These are phyloP conservation scores for Theileria parva DNA, from an alignment of 169 alveolate species.

Conservation along the genomic window DNA sequence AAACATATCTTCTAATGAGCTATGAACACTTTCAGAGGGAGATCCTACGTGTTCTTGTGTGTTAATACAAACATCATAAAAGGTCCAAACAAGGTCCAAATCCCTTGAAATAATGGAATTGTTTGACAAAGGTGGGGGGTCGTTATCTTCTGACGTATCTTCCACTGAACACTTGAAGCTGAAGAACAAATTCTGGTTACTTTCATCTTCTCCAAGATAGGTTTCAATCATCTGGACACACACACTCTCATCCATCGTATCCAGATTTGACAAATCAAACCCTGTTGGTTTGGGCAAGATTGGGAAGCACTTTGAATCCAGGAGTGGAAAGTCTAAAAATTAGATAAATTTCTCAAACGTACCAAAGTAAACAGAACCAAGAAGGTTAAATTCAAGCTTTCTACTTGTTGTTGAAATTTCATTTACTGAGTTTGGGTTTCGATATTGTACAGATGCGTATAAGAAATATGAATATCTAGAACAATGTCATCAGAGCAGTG, in stretches of 20 bases:
- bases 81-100: conserved; percentile 49
- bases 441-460: conserved; percentile 44
- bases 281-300: conserved; percentile 48
- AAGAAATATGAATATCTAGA: conserved; percentile 46
- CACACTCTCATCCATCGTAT: conserved; percentile 23
- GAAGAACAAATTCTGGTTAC: conserved; percentile 30
- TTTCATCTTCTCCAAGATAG: neutral
- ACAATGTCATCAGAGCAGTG: neutral
- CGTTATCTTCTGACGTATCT: neutral
- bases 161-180: conserved; percentile 34
- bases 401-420: conserved; percentile 15
- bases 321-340: conserved; percentile 43
- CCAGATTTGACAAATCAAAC: conserved; percentile 4
- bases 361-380: conserved; percentile 60
- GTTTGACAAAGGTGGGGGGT: too few species aligned
- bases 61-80: conserved; percentile 52
- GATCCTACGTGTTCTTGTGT: conserved; percentile 16
- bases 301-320: conserved; percentile 41
- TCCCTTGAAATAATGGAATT: conserved; percentile 26
- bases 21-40: conserved; percentile 8
- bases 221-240: neutral
- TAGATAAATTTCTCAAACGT: neutral
- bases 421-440: neutral
- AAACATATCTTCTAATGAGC: conserved; percentile 26
- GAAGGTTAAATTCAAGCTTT: conserved; percentile 37